phyloP scores from a whole-genome alignment of 306 rosid genomes.

The Senna tora region DNA sequence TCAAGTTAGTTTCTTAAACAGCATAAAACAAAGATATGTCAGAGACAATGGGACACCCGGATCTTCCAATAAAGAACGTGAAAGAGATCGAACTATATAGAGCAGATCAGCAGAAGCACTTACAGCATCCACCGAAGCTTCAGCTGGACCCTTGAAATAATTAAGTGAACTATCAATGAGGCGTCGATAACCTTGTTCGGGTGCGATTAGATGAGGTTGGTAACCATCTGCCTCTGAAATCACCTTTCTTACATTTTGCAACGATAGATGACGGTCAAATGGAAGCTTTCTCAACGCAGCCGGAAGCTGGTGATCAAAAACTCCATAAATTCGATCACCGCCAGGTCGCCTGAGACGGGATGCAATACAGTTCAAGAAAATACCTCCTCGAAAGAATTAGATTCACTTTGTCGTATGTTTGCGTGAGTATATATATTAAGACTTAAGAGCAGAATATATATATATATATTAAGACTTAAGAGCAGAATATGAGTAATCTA shows the following conservation, averaged over 20 bases:
- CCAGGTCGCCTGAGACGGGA: slow-evolving; percentile 73
- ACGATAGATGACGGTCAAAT: slow-evolving; percentile 86
- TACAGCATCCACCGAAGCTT: slow-evolving; percentile 98
- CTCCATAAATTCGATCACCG: slow-evolving; percentile 85
- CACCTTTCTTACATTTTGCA: slow-evolving; percentile 80
- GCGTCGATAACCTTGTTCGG: slow-evolving; percentile 86
- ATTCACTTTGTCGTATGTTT: neutral
- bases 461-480: no score
- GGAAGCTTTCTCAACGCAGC: slow-evolving; percentile 98
- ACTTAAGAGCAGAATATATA: no score
- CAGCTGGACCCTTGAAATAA: slow-evolving; percentile 93
- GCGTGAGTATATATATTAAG: no score
- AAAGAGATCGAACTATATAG: slow-evolving; percentile 19
- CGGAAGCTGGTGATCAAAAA: slow-evolving; percentile 95
- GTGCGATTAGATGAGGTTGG: slow-evolving; percentile 83
- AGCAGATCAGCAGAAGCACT: slow-evolving; percentile 42
- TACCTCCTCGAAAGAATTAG: neutral
- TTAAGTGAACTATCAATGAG: slow-evolving; percentile 80
- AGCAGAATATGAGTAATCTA: no score
- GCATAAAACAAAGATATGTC: slow-evolving; percentile 8
- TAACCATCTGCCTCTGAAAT: slow-evolving; percentile 99
- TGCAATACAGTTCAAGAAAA: neutral
- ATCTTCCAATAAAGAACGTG: neutral
- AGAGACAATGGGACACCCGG: neutral
- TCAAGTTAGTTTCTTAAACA: neutral